Base-by-base conservation (phyloP, 139 green algal genomes). In the Auxenochlorella pyrenoidosa region DNA sequence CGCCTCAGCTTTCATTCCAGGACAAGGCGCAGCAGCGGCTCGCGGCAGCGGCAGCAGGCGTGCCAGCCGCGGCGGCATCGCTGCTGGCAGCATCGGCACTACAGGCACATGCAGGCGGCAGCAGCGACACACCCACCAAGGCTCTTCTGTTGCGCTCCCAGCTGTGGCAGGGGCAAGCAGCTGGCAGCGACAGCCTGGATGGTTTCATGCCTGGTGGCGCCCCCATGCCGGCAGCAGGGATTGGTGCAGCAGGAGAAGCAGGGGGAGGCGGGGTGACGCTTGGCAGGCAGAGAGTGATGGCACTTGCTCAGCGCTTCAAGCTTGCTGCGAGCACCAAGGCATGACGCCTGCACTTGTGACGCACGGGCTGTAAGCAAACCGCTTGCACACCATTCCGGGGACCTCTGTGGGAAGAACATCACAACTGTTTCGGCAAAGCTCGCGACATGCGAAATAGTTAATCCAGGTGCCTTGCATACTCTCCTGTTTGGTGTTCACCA, bases 121-220 rank as follows among this genome's bases (percentile, higher is more conserved):
- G 77, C 36, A 72, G 24, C 24, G 80, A 85, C 34, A 63, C 80
- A 3, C 80, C 80, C 30, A 85, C 60, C 59, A 85, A 85, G 63
- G 80, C 80, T 5, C 36, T 65, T 18, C 32, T 85, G 41, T 30
- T 28, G 40, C 59, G 59, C 26, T 30, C 41, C 8, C 22, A 83
- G 54, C 78, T 71, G n/a, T 60, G 60, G 44, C 44, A 86, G 80
- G 36, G 70, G 15, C 24, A 32, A 18, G 54, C 38, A 73, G 19
- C 54, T n/a, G 41, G n/a, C 10, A 18, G 30, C 12, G 78, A 85
- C 41, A 76, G 28, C 40, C 19, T 85, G 63, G 80, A 85, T 16
- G 22, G 40, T 6, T 85, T 85, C 5, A 0, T 85, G 28, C 63
- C 80, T 1, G 63, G 72, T 6, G 32, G 41, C 5, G 40, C 79